phyloP scores from a whole-genome alignment of 805 yeast species.

The Wickerhamiella nectarea region DNA sequence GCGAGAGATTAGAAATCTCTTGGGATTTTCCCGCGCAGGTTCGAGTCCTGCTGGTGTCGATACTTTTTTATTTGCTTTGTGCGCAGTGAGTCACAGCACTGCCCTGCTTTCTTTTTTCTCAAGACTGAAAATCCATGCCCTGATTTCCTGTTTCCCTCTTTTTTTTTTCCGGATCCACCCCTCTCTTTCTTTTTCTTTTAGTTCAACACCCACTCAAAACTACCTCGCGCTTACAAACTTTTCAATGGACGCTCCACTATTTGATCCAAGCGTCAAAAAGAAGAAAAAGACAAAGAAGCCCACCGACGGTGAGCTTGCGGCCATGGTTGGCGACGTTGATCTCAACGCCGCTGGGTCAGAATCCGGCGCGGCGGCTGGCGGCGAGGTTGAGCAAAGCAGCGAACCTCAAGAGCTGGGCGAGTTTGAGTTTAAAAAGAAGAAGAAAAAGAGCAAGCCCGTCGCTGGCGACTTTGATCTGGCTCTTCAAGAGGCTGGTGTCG shows the following conservation, averaged over 20 bases:
- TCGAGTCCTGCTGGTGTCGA: constrained; percentile 18
- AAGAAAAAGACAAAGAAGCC: constrained; percentile 22
- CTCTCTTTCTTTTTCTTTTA: not conserved
- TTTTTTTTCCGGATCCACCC: not conserved
- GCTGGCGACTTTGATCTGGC: constrained; percentile 78
- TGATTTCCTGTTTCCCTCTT: too few species aligned
- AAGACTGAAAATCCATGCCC: too few species aligned
- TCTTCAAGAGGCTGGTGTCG: constrained; percentile 79
- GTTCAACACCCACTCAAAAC: too few species aligned
- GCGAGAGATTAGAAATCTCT: constrained; percentile 18
- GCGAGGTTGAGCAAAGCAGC: constrained; percentile 44
- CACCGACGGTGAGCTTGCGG: constrained; percentile 33
- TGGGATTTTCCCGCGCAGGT: constrained; percentile 18
- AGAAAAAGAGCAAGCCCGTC: constrained; percentile 39
- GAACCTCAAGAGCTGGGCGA: constrained; percentile 28
- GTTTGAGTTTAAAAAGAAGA: constrained; percentile 59
- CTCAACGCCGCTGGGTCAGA: constrained; percentile 25
- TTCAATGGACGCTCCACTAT: constrained; percentile 17
- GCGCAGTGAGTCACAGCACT: too few species aligned
- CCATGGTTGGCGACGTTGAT: constrained; percentile 60
- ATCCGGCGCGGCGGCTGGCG: constrained; percentile 27
- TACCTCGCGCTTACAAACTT: constrained; percentile 3
- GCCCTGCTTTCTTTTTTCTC: too few species aligned
- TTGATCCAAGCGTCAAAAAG: constrained; percentile 27
- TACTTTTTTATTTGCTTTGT: too few species aligned